phyloP scores from a whole-genome alignment of 495 filamentous ascomycete genomes.

The Neurospora cerealis region DNA sequence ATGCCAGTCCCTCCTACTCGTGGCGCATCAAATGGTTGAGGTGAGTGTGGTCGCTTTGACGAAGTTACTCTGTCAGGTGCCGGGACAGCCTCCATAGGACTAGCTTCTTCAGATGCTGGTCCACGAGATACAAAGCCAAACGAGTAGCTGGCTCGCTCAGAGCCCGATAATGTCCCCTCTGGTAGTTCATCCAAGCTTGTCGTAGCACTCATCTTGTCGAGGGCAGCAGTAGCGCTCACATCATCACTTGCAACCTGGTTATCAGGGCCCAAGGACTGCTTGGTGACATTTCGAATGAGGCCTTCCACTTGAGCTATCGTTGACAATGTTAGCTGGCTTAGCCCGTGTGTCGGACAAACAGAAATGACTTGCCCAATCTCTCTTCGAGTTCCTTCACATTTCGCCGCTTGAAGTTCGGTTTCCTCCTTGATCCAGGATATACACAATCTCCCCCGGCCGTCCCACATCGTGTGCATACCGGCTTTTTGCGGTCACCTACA shows the following conservation, averaged over 20 bases:
- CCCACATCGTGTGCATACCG: conserved; percentile 65
- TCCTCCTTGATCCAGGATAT: conserved; percentile 77
- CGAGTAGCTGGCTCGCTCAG: not conserved
- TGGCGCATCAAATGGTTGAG: not conserved
- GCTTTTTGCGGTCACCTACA: conserved; percentile 46
- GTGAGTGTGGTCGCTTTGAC: not conserved
- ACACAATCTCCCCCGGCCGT: conserved; percentile 61
- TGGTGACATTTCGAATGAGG: conserved; percentile 27
- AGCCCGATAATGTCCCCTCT: not conserved
- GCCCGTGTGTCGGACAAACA: not conserved
- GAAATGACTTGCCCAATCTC: conserved; percentile 48
- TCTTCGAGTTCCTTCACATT: conserved; percentile 83
- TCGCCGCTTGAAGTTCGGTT: conserved; percentile 78
- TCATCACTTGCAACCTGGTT: not conserved
- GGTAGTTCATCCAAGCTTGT: not conserved
- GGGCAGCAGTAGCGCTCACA: not conserved
- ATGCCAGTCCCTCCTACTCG: not conserved
- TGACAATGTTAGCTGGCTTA: not conserved
- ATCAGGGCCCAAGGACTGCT: conserved; percentile 1
- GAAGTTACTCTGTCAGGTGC: not conserved
- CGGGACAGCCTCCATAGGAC: not conserved
- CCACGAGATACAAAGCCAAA: not conserved
- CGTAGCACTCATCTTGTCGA: not conserved
- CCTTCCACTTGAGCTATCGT: conserved; percentile 37
- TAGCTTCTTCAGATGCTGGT: not conserved